phyloP scores from a whole-genome alignment of 2,329 filamentous ascomycete species.

The Alternaria alternata region DNA sequence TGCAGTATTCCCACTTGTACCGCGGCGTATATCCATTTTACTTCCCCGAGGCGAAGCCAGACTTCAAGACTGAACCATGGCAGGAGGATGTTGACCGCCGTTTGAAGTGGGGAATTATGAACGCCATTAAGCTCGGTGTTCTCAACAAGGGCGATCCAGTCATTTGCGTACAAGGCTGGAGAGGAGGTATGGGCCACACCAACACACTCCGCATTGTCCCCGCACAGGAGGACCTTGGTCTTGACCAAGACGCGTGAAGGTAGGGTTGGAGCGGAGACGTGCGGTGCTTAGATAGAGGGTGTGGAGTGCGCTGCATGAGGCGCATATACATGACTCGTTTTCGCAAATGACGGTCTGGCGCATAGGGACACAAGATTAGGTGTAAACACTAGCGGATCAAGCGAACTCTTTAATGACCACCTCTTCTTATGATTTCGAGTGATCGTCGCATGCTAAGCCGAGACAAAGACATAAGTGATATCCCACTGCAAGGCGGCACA shows the following conservation, averaged over 20 bases:
- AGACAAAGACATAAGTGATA: not conserved
- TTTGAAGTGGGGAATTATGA: constrained; percentile 94
- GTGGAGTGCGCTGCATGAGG: constrained; percentile 24
- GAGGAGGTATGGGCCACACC: constrained; percentile 90
- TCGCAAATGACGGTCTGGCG: constrained; percentile 34
- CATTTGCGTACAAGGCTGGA: constrained; percentile 89
- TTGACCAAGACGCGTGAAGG: constrained; percentile 56
- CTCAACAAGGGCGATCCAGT: constrained; percentile 76
- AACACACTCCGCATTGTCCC: constrained; percentile 72
- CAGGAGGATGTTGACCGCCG: constrained; percentile 98
- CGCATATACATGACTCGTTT: constrained; percentile 35
- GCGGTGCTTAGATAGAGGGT: constrained; percentile 24
- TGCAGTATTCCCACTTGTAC: constrained; percentile 86
- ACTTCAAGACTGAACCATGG: constrained; percentile 93
- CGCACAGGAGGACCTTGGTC: constrained; percentile 59
- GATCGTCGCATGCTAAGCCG: not conserved
- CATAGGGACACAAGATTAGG: constrained; percentile 29
- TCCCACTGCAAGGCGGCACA: constrained; percentile 4
- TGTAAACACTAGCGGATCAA: constrained; percentile 35
- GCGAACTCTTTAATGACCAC: constrained; percentile 21
- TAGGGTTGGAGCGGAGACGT: constrained; percentile 12
- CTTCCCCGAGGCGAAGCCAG: constrained; percentile 91
- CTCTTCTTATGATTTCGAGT: not conserved
- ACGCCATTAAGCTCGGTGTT: constrained; percentile 83
- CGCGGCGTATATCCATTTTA: constrained; percentile 98